phyloP scores from a whole-genome alignment of 1,139 yeast species.

The Saccharomyces pastorianus region DNA sequence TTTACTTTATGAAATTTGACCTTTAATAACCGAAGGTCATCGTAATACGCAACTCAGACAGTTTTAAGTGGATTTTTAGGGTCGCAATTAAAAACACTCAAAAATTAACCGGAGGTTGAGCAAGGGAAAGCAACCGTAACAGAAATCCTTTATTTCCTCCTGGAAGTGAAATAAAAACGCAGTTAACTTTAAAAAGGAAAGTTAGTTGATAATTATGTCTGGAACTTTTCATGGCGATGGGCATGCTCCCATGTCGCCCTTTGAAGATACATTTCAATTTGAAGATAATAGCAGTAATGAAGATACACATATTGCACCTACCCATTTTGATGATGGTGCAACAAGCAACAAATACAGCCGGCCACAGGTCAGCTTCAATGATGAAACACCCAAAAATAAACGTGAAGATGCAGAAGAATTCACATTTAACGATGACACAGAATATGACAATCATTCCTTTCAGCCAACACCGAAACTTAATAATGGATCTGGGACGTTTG shows the following conservation, averaged over 20 bases:
- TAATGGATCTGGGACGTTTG: constrained; percentile 17
- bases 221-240: constrained; percentile 8
- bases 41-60: neutral
- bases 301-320: constrained; percentile 43
- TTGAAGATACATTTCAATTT: constrained; percentile 25
- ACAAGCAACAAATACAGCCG: constrained; percentile 3
- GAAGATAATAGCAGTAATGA: constrained; percentile 13
- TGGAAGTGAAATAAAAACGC: neutral
- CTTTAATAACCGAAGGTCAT: neutral
- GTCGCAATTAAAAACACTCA: neutral
- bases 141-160: neutral
- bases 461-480: constrained; percentile 24
- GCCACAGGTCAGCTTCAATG: constrained; percentile 4
- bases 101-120: neutral
- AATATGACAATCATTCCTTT: constrained; percentile 22
- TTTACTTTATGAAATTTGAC: neutral
- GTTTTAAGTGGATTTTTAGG: neutral
- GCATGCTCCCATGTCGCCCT: constrained; percentile 19
- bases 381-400: neutral
- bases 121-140: neutral
- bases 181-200: neutral
- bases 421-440: constrained; percentile 11
- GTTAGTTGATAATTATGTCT: neutral
- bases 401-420: constrained; percentile 9
- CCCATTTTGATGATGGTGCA: constrained; percentile 41